These are phyloP conservation scores for Oryza meyeriana DNA, from an alignment of 176 grass and related monocot genomes.

Conservation along the genomic window DNA sequence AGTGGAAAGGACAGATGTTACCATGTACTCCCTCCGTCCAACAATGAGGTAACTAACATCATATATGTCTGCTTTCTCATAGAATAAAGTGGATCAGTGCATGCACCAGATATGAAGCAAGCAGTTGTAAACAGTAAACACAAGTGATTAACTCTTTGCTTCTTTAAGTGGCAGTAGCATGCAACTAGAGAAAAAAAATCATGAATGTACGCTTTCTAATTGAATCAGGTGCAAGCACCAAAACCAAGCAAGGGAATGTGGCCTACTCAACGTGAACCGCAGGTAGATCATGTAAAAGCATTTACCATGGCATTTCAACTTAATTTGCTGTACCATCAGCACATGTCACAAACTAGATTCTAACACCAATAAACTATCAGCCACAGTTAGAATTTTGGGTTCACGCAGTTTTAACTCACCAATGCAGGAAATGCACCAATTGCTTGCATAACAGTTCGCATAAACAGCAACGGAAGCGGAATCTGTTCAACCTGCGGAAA, in stretches of 20 bases:
- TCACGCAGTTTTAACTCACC: constrained; percentile 50
- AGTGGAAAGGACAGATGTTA: background rate
- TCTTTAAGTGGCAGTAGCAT: background rate
- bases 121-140: background rate
- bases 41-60: background rate
- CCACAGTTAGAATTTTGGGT: background rate
- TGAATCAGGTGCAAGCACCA: background rate
- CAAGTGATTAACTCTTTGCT: background rate
- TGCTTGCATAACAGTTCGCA: constrained; percentile 96
- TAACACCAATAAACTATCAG: constrained; percentile 8
- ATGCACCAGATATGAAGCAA: background rate
- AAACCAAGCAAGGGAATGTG: background rate
- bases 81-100: background rate
- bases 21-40: too few species aligned
- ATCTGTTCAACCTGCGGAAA: constrained; percentile 90
- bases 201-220: constrained; percentile 4
- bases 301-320: background rate
- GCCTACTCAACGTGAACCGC: background rate
- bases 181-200: background rate
- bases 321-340: background rate
- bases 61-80: background rate
- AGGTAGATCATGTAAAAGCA: background rate
- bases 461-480: constrained; percentile 95
- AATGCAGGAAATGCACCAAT: constrained; percentile 81
- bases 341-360: constrained; percentile 17